phyloP scores from a whole-genome alignment of 768 basidiomycete species.

The Calocybe gangraenosa region DNA sequence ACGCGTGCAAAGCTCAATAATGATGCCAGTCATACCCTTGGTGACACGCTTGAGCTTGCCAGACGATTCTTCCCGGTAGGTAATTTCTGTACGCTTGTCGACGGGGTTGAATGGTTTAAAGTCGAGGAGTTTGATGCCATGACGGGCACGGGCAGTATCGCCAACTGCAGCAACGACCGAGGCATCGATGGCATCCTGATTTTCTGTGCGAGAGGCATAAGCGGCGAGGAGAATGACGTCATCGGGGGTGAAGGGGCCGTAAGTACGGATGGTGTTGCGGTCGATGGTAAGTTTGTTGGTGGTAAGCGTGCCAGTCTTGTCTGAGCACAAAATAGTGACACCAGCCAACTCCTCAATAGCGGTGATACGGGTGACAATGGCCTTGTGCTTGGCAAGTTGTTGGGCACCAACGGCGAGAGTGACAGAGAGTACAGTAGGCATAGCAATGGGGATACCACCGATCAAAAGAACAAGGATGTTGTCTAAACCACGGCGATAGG shows the following conservation, averaged over 20 bases:
- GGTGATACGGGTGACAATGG: conserved; percentile 98
- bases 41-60: conserved; percentile 98
- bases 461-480: conserved; percentile 98
- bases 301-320: conserved; percentile 97
- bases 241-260: conserved; percentile 82
- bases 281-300: conserved; percentile 99
- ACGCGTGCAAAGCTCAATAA: conserved; percentile 94
- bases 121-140: conserved; percentile 93
- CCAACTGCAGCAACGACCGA: conserved; percentile 81
- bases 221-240: conserved; percentile 92
- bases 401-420: conserved; percentile 98
- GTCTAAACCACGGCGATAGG: conserved; percentile 92
- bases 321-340: conserved; percentile 97
- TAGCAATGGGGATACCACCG: conserved; percentile 99
- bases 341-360: conserved; percentile 98
- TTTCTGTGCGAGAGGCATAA: conserved; percentile 97
- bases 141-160: conserved; percentile 70
- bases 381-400: conserved; percentile 99
- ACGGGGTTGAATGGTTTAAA: conserved; percentile 99
- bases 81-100: conserved; percentile 99
- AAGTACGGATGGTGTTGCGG: conserved; percentile 85
- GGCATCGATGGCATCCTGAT: conserved; percentile 95
- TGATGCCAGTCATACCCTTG: conserved; percentile 99
- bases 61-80: conserved; percentile 90
- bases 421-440: conserved; percentile 98